Evolutionary conservation across 208 protist species (phyloP), one percentile per base, ranked within the genome.

Genomic region (Acanthamoeba sp.): DNA sequence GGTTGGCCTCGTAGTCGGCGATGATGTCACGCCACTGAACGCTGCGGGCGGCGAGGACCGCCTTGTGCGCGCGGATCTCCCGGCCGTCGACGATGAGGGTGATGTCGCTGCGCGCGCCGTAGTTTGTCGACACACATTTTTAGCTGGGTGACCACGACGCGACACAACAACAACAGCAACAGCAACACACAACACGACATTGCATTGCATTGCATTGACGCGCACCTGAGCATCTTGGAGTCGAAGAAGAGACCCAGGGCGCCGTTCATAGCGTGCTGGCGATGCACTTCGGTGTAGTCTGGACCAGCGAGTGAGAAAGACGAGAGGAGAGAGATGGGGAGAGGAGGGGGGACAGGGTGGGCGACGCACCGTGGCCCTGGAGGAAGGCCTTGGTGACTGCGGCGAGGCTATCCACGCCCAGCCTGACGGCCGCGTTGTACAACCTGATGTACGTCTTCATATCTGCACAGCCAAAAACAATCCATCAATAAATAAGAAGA

Each of bases 41-140:
- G 64, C 64, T 73, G 64, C 64, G 64, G 5, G 64, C 64, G 10
- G 64, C 2, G n/a, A 73, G 64, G 7, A 73, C 64, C 7, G 64
- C 64, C 64, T 73, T 73, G 34, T 73, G 64, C 32, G 64, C 64
- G 34, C 29, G 64, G 34, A 73, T 73, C 64, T 73, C 64, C 34
- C 27, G 27, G n/a, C 64, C 64, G 16, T 73, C 64, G 34, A 73
- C 20, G 27, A 73, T 73, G 34, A 73, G 3, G 18, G 64, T 42
- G 27, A 73, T 73, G 64, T 73, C 64, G 16, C 64, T 73, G 2
- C 12, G 22, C 27, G 64, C 14, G 6, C 20, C 5, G 62, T 71
- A 71, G 7, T 7, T 27, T 34, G 62, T n/a, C n/a, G n/a, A n/a
- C n/a, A n/a, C n/a, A n/a, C n/a, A n/a, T n/a, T n/a, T n/a, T n/a